Percentiles rank a stretch among this genome's conserved stretches.
Conservation (phyloP, 2,329 filamentous ascomycete genomes). For the Aspergillus fructus region DNA sequence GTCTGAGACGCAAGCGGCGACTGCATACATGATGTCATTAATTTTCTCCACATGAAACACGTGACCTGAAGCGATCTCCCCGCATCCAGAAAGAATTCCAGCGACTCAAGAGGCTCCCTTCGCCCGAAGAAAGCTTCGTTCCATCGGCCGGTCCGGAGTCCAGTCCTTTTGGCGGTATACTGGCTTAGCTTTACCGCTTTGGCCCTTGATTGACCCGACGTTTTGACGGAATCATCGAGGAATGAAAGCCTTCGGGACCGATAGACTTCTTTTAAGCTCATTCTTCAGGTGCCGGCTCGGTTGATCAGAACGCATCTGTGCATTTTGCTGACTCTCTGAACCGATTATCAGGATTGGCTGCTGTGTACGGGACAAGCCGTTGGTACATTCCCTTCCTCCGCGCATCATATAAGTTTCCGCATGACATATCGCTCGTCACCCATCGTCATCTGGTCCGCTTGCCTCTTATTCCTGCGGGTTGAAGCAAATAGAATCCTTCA, state of each 20-base stretch:
- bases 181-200: neutral
- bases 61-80: neutral
- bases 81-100: neutral
- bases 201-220: neutral
- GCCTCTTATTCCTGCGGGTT: neutral
- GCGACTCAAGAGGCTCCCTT: constrained; percentile 6
- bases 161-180: neutral
- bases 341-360: neutral
- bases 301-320: neutral
- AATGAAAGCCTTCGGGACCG: neutral
- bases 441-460: neutral
- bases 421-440: constrained; percentile 3
- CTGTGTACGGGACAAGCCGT: neutral
- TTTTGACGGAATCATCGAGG: neutral
- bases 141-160: neutral
- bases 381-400: neutral
- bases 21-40: neutral
- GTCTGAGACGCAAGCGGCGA: neutral
- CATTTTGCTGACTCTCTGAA: neutral
- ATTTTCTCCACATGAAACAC: neutral
- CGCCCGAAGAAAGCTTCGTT: constrained; percentile 8
- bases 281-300: neutral
- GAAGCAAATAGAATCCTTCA: neutral
- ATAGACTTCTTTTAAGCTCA: constrained; percentile 1
- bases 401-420: constrained; percentile 3